Evolutionary conservation across 768 basidiomycete species (phyloP), one percentile per base, ranked within the genome.

Genomic region (Lactarius evosmus): DNA sequence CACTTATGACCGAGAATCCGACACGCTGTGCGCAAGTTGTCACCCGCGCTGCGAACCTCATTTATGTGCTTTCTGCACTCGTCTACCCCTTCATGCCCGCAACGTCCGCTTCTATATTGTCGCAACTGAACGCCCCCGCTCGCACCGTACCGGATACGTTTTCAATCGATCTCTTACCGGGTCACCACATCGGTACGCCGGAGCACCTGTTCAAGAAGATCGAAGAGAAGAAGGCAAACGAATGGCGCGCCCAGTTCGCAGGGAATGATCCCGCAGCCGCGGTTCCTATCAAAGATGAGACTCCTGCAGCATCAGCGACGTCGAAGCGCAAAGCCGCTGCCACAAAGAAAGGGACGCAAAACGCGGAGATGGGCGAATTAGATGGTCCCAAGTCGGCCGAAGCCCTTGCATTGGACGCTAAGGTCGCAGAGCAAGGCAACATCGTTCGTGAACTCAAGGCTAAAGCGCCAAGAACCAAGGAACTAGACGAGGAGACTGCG

Each of bases 71-170:
- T 61, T 89, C 93, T 14, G 88, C 86, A 32, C 79, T 97, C 69
- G 76, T 93, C 67, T 89, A 95, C 72, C 96, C 97, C 0, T 99
- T 93, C 86, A 98, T 99, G 95, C 97, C 97, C 44, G 82, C 87
- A 14, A 96, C 92, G 0, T 86, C 89, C 38, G 85, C 84, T 29
- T 80, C 86, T 3, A 95, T 99, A 68, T 80, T 96, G 59, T 71
- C 74, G 22, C 97, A 99, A 71, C 83, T 98, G 67, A 93, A 97
- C 71, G 95, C 94, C 0, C 94, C 94, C 1, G 82, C 89, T 5
- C 87, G 96, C 34, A 78, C 82, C 9, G 87, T 96, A 3, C 91
- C 96, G 1, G 81, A 82, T 61, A 79, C 79, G 9, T 78, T 97
- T 67, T 78, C 82, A 6, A 86, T 84, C 68, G 97, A 98, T 73